Evolutionary conservation across 2,329 filamentous ascomycete species (phyloP), one percentile per base, ranked within the genome.

Genomic region (Helminthosporium solani): DNA sequence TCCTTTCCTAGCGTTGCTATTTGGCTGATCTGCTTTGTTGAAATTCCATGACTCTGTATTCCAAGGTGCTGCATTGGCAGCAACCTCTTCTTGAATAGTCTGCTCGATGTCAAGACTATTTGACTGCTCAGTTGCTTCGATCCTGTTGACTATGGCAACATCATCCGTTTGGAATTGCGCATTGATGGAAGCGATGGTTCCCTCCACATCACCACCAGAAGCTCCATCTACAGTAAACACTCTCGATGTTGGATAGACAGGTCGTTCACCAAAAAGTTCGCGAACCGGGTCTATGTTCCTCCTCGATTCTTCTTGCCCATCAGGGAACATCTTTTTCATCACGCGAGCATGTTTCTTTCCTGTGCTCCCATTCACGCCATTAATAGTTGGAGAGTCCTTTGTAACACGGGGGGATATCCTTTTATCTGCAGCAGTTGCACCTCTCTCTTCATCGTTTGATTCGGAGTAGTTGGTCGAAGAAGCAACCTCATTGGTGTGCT

Each of bases 41-140:
- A 54, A 56, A 3, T 28, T 28, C 52, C 55, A 54, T 7, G 44
- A 46, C 11, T 38, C 28, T 1, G 42, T 12, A 14, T 6, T 25
- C 47, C 46, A 52, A 9, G 41, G 40, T 30, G 25, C 44, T 27
- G 47, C 19, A 9, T 25, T 38, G 11, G 19, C 16, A 43, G 16
- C 27, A 12, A n/a, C 11, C 12, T 23, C 23, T 51, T 52, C 20
- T 44, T 53, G 31, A 51, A 52, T 25, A 5, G 12, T 38, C 12
- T 25, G 35, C 23, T 38, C 35, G 20, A 31, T 12, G 4, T 31
- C 28, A 31, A 14, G 28, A n/a, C 12, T 31, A n/a, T n/a, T 31
- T 31, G 28, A 12, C 5, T 6, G 28, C 28, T 39, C 21, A 4
- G 21, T 25, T 15, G 36, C 21, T 15, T 39, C 36, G 12, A 28